Evolutionary conservation across 2,329 filamentous ascomycete genomes (phyloP).

Genomic region (Pseudopyrenochaeta lycopersici): DNA sequence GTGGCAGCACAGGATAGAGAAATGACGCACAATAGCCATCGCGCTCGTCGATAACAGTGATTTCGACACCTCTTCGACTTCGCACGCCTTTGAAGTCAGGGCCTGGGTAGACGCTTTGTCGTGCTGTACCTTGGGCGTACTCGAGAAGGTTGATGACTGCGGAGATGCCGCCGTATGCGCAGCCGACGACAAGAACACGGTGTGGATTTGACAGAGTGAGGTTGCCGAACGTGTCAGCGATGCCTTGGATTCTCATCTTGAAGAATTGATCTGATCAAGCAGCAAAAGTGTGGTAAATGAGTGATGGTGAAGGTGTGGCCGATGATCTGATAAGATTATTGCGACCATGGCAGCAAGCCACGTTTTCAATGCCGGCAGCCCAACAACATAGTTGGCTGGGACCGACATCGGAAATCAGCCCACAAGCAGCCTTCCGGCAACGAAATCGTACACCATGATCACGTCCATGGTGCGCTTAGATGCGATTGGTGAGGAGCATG

Average conservation of each 20-base stretch:
- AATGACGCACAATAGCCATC: constrained; percentile 77
- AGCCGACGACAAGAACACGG: constrained; percentile 71
- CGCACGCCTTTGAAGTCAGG: constrained; percentile 46
- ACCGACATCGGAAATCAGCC: constrained; percentile 25
- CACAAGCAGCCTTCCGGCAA: constrained; percentile 4
- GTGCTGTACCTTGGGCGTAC: constrained; percentile 65
- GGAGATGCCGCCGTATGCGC: constrained; percentile 76
- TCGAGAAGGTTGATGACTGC: constrained; percentile 73
- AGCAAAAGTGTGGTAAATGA: constrained; percentile 1
- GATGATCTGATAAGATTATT: constrained; percentile 51
- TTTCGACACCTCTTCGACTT: constrained; percentile 67
- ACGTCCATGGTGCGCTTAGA: not conserved
- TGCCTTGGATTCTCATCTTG: constrained; percentile 40
- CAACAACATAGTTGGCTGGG: not conserved
- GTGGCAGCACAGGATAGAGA: constrained; percentile 3
- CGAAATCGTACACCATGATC: not conserved
- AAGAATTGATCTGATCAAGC: constrained; percentile 23
- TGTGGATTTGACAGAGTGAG: constrained; percentile 44
- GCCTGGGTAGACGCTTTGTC: constrained; percentile 54
- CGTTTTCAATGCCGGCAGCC: constrained; percentile 13
- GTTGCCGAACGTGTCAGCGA: constrained; percentile 34
- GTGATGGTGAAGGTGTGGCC: constrained; percentile 9
- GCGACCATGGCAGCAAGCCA: not conserved
- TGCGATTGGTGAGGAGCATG: constrained; percentile 15
- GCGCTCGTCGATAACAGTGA: constrained; percentile 80